These are phyloP conservation scores for Didymella segeticola DNA, from an alignment of 2,329 filamentous ascomycete species.

Conservation along the genomic window DNA sequence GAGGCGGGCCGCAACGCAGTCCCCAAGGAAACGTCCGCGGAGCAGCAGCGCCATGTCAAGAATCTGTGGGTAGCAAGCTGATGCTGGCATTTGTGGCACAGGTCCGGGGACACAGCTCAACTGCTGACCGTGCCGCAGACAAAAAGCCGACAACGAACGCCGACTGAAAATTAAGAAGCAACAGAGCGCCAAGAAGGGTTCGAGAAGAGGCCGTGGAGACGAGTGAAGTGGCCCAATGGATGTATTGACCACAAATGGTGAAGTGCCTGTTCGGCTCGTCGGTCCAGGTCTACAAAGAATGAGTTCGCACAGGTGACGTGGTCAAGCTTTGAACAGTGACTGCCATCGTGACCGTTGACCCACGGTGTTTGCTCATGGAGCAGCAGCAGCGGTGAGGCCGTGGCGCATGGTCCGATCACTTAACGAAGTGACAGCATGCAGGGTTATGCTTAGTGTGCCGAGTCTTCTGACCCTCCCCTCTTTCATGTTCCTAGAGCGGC, in stretches of 20 bases:
- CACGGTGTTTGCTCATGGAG: slow-evolving; percentile 23
- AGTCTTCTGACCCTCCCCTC: slow-evolving; percentile 14
- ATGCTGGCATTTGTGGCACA: neutral
- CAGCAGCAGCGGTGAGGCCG: slow-evolving; percentile 30
- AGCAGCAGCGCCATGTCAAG: slow-evolving; percentile 62
- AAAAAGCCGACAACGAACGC: slow-evolving; percentile 64
- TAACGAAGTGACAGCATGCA: slow-evolving; percentile 22
- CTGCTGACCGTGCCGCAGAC: slow-evolving; percentile 48
- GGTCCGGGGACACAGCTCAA: slow-evolving; percentile 10
- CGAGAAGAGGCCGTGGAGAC: slow-evolving; percentile 52
- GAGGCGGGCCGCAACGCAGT: slow-evolving; percentile 59
- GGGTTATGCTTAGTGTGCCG: slow-evolving; percentile 28
- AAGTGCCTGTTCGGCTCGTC: slow-evolving; percentile 7
- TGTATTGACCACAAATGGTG: slow-evolving; percentile 10
- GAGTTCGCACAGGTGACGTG: slow-evolving; percentile 27
- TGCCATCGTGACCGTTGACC: slow-evolving; percentile 16
- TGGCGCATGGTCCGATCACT: slow-evolving; percentile 25
- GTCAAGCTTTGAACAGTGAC: slow-evolving; percentile 18
- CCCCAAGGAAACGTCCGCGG: slow-evolving; percentile 66
- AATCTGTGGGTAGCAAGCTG: slow-evolving; percentile 53
- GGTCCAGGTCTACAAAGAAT: slow-evolving; percentile 1
- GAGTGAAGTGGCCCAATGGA: slow-evolving; percentile 31
- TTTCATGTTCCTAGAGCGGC: slow-evolving; percentile 26
- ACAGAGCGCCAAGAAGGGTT: slow-evolving; percentile 67
- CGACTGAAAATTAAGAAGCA: slow-evolving; percentile 65